Percentiles rank a stretch among this genome's conserved stretches.
phyloP scores from a whole-genome alignment of 257 asterid species.

The Plantago elongata region DNA sequence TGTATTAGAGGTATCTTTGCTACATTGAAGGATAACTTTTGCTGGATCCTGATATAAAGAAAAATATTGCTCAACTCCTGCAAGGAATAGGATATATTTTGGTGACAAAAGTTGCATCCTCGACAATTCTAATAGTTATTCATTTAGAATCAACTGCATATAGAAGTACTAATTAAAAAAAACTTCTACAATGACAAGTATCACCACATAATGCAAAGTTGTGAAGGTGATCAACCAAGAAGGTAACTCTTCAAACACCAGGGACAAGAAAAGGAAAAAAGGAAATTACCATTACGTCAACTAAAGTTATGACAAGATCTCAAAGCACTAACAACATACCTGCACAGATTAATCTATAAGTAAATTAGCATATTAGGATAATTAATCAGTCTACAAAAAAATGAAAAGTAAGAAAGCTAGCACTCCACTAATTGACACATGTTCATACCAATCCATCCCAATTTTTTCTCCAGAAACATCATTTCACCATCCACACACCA shows the following conservation, averaged over 20 bases:
- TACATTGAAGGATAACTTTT: slow-evolving; percentile 6
- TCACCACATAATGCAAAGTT: background rate
- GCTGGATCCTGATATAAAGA: slow-evolving; percentile 34
- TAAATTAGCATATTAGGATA: background rate
- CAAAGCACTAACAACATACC: background rate
- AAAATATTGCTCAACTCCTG: slow-evolving; percentile 18
- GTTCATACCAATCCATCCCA: too few relatives aligned
- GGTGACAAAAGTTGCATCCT: slow-evolving; percentile 15
- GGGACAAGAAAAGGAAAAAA: background rate
- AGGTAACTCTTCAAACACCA: background rate
- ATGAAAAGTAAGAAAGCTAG: background rate
- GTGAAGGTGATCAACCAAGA: slow-evolving; percentile 7
- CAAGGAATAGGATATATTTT: slow-evolving; percentile 7
- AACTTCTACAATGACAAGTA: background rate
- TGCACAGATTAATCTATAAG: background rate
- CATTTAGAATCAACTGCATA: background rate
- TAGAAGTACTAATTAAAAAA: background rate
- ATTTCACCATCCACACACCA: too few relatives aligned
- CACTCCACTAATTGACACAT: too few relatives aligned
- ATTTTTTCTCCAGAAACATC: too few relatives aligned
- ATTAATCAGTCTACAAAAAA: background rate
- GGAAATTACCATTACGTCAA: background rate
- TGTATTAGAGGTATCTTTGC: slow-evolving; percentile 13
- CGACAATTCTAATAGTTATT: background rate
- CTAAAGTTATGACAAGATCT: background rate